Evolutionary conservation across 768 basidiomycete species (phyloP).

Genomic region (Xerocomus spinulosus): DNA sequence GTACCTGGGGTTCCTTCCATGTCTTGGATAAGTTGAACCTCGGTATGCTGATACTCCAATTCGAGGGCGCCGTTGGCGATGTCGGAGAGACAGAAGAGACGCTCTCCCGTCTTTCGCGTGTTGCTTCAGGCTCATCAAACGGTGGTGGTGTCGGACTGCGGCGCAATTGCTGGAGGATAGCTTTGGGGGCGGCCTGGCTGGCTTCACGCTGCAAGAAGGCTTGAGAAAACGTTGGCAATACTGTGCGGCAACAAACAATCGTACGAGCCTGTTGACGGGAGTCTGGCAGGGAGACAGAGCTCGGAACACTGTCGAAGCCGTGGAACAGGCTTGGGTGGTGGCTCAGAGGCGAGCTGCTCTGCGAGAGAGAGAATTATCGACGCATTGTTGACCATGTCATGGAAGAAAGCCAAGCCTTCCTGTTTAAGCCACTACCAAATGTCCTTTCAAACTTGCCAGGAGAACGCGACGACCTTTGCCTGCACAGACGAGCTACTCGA

Average conservation of each 20-base stretch:
- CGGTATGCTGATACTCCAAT: conserved; percentile 14
- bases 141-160: conserved; percentile 37
- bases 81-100: conserved; percentile 22
- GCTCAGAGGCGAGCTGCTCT: conserved; percentile 21
- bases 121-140: conserved; percentile 18
- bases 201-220: conserved; percentile 75
- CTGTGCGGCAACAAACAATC: conserved; percentile 2
- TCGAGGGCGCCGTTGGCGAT: conserved; percentile 15
- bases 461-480: too few species aligned
- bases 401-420: conserved; percentile 11
- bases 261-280: conserved; percentile 58
- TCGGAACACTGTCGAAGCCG: conserved; percentile 44
- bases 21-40: conserved; percentile 13
- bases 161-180: conserved; percentile 52
- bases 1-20: conserved; percentile 55
- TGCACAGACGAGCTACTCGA: conserved; percentile 15
- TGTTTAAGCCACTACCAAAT: too few species aligned
- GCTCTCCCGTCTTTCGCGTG: conserved; percentile 10
- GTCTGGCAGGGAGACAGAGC: conserved; percentile 62
- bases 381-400: conserved; percentile 51
- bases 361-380: conserved; percentile 28
- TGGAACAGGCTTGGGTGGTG: conserved; percentile 19
- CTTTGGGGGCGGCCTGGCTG: conserved; percentile 48
- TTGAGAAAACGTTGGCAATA: conserved; percentile 33
- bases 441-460: too few species aligned